A percentile compares a stretch with the other conserved stretches of the same genome.
These are phyloP conservation scores for Vaucheria bursata DNA, from an alignment of 352 stramenopile genomes.

Conservation along the genomic window DNA sequence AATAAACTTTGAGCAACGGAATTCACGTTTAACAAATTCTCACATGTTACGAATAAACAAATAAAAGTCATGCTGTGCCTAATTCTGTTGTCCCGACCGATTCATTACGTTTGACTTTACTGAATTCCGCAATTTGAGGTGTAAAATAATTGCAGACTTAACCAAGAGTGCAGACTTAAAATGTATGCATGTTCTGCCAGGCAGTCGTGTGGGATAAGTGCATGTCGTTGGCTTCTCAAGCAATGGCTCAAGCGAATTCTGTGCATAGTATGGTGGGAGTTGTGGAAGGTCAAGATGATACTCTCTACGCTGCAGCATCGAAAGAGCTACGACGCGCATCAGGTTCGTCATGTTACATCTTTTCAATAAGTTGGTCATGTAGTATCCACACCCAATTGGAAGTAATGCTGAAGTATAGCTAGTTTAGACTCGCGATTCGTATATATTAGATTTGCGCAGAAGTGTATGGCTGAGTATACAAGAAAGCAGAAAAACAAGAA, in stretches of 20 bases:
- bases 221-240: conserved; percentile 31
- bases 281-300: conserved; percentile 10
- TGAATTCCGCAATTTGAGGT: too few relatives aligned
- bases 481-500: too few relatives aligned
- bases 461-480: too few relatives aligned
- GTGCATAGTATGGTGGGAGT: conserved; percentile 38
- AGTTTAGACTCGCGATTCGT: background rate
- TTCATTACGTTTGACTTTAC: conserved; percentile 5
- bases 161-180: too few relatives aligned
- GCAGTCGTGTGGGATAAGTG: conserved; percentile 43
- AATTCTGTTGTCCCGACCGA: conserved; percentile 6
- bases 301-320: conserved; percentile 15
- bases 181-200: too few relatives aligned
- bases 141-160: too few relatives aligned
- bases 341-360: conserved; percentile 21
- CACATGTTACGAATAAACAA: background rate
- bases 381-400: background rate
- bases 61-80: background rate
- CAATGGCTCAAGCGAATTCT: conserved; percentile 17
- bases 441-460: background rate
- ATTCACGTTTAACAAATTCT: too few relatives aligned
- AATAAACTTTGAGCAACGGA: too few relatives aligned
- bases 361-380: conserved; percentile 16
- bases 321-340: conserved; percentile 18
- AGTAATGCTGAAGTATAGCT: background rate